A percentile compares a stretch with the other conserved stretches of the same genome.
phyloP scores from a whole-genome alignment of 768 basidiomycete genomes.

The Suillus weaverae region DNA sequence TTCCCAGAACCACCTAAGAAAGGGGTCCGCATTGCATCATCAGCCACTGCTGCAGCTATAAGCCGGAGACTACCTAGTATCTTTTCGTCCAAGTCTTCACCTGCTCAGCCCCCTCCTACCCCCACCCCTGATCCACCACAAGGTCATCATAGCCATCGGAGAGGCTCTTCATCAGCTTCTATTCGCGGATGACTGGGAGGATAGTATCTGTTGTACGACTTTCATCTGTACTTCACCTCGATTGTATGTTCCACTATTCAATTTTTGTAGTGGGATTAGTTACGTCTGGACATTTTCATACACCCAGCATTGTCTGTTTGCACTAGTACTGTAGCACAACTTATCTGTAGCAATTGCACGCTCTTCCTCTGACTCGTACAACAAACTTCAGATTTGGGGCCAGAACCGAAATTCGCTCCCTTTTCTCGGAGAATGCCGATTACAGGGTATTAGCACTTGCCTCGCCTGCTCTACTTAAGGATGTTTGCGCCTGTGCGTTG shows the following conservation, averaged over 20 bases:
- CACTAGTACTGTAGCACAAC: slow-evolving; percentile 18
- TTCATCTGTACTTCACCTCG: slow-evolving; percentile 13
- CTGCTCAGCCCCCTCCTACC: slow-evolving; percentile 34
- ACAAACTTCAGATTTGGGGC: background rate
- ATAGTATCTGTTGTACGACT: background rate
- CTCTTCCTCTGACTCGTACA: background rate
- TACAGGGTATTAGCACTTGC: slow-evolving; percentile 1
- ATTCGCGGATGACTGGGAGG: slow-evolving; percentile 27
- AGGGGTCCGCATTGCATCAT: slow-evolving; percentile 38
- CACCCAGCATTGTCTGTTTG: slow-evolving; percentile 14
- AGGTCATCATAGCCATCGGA: slow-evolving; percentile 36
- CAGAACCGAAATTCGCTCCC: background rate
- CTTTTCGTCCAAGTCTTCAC: slow-evolving; percentile 54
- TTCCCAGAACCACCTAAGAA: slow-evolving; percentile 70
- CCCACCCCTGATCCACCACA: slow-evolving; percentile 23
- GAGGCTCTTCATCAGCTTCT: slow-evolving; percentile 44
- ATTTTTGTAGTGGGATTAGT: slow-evolving; percentile 29
- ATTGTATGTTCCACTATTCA: slow-evolving; percentile 10
- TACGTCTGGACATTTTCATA: slow-evolving; percentile 19
- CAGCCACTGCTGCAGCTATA: slow-evolving; percentile 48
- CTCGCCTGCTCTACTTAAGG: slow-evolving; percentile 16
- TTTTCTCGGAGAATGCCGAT: slow-evolving; percentile 28
- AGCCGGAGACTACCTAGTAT: slow-evolving; percentile 68
- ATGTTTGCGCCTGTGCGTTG: background rate
- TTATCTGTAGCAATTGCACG: slow-evolving; percentile 4